Evolutionary conservation across 805 yeast species (phyloP), one percentile per base, ranked within the genome.

Genomic region (Ascoidea rubescens): DNA sequence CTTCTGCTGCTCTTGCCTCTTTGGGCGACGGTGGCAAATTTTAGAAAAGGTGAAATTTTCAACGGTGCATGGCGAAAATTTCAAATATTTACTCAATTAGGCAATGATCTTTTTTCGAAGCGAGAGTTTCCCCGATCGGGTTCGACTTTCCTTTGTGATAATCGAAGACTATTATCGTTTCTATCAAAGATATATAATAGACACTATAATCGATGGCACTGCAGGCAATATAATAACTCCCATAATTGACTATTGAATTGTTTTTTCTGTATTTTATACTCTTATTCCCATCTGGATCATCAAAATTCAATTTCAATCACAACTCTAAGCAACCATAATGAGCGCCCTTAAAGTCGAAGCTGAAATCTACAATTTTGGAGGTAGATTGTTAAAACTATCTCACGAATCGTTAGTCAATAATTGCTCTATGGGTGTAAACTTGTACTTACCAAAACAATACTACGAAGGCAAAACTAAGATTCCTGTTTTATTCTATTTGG

Each of bases 351-450:
- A 67, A 46, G 70, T 71, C 14, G 72, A 73, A 32, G 71, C 78
- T 30, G 78, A 75, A 54, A 80, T 84, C 57, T 64, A 70, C 58
- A 76, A 77, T 55, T 84, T 82, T 61, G 88, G 84, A 2, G 99
- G 99, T 43, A 74, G 75, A 63, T 71, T 91, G 21, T 65, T 78
- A 59, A 91, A 91, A 67, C 70, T 90, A 46, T 67, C 81, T 31
- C 99, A 91, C 65, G 73, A 77, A 31, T 88, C 97, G 4, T 57
- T 61, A 5, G 65, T 69, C 50, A 82, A 91, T 7, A 70, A 74
- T 28, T 83, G 95, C 52, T 65, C 73, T 42, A 91, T 91, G 97
- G 80, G 78, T 56, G 84, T 90, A 48, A 93, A 91, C 60, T 77
- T 91, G 47, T 91, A 79, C 60, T 66, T 93, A 43, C 99, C 98